phyloP scores from a whole-genome alignment of 2,329 filamentous ascomycete species.

The Apiospora phragmitis region DNA sequence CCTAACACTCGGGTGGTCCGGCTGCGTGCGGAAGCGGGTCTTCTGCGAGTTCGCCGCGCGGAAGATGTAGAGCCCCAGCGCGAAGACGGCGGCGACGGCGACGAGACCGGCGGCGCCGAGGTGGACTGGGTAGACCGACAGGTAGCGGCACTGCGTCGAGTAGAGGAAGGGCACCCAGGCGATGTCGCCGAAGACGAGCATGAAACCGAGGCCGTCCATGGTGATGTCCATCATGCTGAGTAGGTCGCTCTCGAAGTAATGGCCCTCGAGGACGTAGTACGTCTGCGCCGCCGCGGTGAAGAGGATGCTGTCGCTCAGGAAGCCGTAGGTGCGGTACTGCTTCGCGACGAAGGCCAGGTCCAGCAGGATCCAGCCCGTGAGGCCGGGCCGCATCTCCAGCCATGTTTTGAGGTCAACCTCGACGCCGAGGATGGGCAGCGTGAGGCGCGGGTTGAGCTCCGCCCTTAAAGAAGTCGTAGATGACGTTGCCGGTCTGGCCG shows the following conservation, averaged over 20 bases:
- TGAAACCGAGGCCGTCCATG: conserved; percentile 90
- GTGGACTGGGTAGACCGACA: conserved; percentile 77
- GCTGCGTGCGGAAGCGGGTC: conserved; percentile 89
- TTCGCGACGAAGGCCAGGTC: conserved; percentile 83
- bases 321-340: conserved; percentile 84
- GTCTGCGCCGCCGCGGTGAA: conserved; percentile 76
- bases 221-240: conserved; percentile 94
- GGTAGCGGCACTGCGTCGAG: conserved; percentile 79
- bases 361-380: conserved; percentile 85
- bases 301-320: conserved; percentile 81
- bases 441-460: conserved; percentile 87
- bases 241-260: conserved; percentile 85
- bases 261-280: conserved; percentile 80
- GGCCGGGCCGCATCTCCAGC: conserved; percentile 84
- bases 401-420: conserved; percentile 89
- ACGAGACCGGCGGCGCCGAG: conserved; percentile 69
- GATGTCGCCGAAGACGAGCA: conserved; percentile 90
- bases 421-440: conserved; percentile 75
- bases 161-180: conserved; percentile 94
- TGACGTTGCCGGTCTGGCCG: conserved; percentile 77
- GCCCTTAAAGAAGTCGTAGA: conserved; percentile 97
- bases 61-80: conserved; percentile 82
- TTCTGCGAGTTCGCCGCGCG: conserved; percentile 90
- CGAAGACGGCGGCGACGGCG: conserved; percentile 66
- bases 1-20: conserved; percentile 73